Percentiles rank a stretch among this genome's conserved stretches.
phyloP scores from a whole-genome alignment of 2,329 filamentous ascomycete species.

The Fusarium miscanthi region DNA sequence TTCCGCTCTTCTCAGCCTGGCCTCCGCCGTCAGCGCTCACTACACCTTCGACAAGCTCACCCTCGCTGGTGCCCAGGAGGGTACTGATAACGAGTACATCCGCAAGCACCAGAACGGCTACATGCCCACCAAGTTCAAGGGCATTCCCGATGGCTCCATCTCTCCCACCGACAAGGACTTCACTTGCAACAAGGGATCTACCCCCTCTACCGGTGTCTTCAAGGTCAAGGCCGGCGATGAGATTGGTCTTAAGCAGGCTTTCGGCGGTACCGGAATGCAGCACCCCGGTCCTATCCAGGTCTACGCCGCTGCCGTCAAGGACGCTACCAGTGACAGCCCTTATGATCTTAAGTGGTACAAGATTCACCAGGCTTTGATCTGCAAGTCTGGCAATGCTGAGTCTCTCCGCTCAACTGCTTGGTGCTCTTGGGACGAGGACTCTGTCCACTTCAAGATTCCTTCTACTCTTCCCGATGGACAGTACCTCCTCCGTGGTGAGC shows the following conservation, averaged over 20 bases:
- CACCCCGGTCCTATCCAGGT: conserved; percentile 20
- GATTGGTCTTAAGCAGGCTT: conserved; percentile 21
- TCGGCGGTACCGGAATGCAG: conserved; percentile 15
- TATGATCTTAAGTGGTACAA: conserved; percentile 16
- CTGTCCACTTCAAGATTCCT: conserved; percentile 22
- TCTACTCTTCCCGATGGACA: conserved; percentile 15
- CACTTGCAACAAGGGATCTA: conserved; percentile 16
- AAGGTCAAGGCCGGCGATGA: conserved; percentile 23
- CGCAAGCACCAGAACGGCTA: conserved; percentile 23
- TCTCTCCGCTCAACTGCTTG: conserved; percentile 16
- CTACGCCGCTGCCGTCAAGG: conserved; percentile 5
- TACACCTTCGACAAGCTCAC: conserved; percentile 28
- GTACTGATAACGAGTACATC: conserved; percentile 12
- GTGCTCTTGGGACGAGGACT: conserved; percentile 19
- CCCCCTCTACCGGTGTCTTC: neutral
- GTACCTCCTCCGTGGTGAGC: conserved; percentile 35
- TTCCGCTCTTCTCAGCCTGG: conserved; percentile 15
- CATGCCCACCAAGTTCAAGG: conserved; percentile 25
- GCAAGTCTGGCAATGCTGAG: conserved; percentile 6
- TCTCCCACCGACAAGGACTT: conserved; percentile 22
- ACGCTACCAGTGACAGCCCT: neutral
- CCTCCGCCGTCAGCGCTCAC: conserved; percentile 18
- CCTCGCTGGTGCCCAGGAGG: neutral
- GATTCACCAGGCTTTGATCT: conserved; percentile 20
- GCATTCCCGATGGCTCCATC: conserved; percentile 4